phyloP scores from a whole-genome alignment of 2,329 filamentous ascomycete species.

The Shiraia bambusicola region DNA sequence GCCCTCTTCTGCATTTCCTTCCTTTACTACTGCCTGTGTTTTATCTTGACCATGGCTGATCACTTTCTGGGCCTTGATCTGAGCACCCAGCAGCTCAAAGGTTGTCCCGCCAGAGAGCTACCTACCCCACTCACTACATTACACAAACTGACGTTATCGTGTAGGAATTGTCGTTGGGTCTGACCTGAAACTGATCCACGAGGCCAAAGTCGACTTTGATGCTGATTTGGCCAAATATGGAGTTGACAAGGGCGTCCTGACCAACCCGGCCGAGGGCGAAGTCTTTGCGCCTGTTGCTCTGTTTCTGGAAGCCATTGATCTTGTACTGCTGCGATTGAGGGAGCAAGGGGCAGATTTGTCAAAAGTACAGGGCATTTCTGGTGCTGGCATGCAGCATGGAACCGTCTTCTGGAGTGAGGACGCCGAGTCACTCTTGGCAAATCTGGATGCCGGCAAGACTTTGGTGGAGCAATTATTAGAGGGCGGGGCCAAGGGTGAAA shows the following conservation, averaged over 20 bases:
- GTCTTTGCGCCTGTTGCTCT: conserved; percentile 91
- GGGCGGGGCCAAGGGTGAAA: conserved; percentile 38
- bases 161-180: conserved; percentile 81
- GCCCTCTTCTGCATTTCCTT: neutral
- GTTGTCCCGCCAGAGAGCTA: conserved; percentile 49
- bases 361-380: conserved; percentile 78
- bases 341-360: conserved; percentile 70
- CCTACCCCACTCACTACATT: conserved; percentile 38
- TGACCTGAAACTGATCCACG: conserved; percentile 74
- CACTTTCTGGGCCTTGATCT: conserved; percentile 93
- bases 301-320: conserved; percentile 91
- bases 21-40: neutral
- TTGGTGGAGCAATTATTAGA: conserved; percentile 75
- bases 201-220: conserved; percentile 95
- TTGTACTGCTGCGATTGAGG: conserved; percentile 73
- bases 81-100: conserved; percentile 95
- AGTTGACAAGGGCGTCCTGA: conserved; percentile 83
- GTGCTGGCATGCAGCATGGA: conserved; percentile 95
- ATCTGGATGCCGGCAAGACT: conserved; percentile 60
- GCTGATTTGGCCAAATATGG: conserved; percentile 70
- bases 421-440: conserved; percentile 65
- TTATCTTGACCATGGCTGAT: conserved; percentile 37
- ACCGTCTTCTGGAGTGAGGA: conserved; percentile 87
- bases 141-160: conserved; percentile 16
- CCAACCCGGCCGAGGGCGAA: conserved; percentile 78